Evolutionary conservation across 2,329 filamentous ascomycete genomes (phyloP).

Genomic region (Botryotinia calthae): DNA sequence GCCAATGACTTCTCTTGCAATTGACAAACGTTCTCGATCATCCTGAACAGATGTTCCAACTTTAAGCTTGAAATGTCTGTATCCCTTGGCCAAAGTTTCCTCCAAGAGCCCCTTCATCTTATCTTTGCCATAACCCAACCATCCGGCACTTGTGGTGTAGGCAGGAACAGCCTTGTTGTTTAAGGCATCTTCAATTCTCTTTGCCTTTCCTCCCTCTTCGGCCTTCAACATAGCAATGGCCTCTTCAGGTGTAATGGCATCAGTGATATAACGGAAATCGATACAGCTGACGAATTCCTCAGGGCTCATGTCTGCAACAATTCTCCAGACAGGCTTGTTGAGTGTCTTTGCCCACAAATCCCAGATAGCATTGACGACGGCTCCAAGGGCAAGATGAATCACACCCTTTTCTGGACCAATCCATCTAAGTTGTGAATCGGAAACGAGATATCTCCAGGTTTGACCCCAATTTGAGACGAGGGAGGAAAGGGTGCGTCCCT

Average conservation of each 20-base stretch:
- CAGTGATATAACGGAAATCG: conserved; percentile 92
- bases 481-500: conserved; percentile 70
- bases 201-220: conserved; percentile 64
- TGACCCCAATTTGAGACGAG: conserved; percentile 79
- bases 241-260: conserved; percentile 85
- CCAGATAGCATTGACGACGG: conserved; percentile 89
- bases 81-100: conserved; percentile 74
- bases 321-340: conserved; percentile 83
- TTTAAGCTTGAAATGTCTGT: conserved; percentile 88
- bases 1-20: conserved; percentile 77
- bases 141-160: conserved; percentile 87
- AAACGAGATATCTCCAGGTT: conserved; percentile 90
- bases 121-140: conserved; percentile 86
- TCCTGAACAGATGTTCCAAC: conserved; percentile 72
- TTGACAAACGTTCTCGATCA: conserved; percentile 66
- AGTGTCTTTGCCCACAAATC: conserved; percentile 91
- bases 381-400: conserved; percentile 85
- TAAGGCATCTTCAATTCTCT: conserved; percentile 70
- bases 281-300: conserved; percentile 85
- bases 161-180: conserved; percentile 75
- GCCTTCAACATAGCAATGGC: conserved; percentile 69
- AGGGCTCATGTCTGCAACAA: conserved; percentile 85
- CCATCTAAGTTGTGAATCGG: conserved; percentile 87
- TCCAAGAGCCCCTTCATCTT: conserved; percentile 75
- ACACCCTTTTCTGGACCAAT: conserved; percentile 93